Conservation (phyloP, 2,329 filamentous ascomycete species). For the Bimuria novae-zelandiae region DNA sequence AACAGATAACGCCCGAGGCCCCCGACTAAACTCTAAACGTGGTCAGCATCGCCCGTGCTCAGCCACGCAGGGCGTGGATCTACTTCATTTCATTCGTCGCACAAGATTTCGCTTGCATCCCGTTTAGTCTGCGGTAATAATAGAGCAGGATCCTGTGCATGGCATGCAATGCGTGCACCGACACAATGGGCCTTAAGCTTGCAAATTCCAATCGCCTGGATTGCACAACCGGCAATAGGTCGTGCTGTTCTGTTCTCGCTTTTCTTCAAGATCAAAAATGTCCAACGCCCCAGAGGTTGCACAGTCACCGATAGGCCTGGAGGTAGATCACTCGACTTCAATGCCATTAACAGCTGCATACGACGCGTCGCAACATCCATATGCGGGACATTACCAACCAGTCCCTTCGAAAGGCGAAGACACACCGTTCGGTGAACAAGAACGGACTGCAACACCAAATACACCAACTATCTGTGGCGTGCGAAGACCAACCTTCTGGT, state of each 20-base stretch:
- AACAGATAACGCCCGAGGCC: background rate
- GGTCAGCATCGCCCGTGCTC: background rate
- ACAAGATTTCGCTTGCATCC: background rate
- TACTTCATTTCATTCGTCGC: background rate
- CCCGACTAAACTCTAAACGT: background rate
- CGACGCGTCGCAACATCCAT: background rate
- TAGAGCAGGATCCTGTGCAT: background rate
- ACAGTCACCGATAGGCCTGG: background rate
- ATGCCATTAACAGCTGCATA: background rate
- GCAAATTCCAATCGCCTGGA: background rate
- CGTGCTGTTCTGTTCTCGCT: background rate
- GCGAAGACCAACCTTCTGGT: constrained; percentile 6
- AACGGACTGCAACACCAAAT: background rate
- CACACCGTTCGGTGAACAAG: background rate
- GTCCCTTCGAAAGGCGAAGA: background rate
- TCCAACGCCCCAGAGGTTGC: constrained; percentile 1
- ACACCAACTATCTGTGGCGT: background rate
- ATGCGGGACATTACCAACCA: background rate
- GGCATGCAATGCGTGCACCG: background rate
- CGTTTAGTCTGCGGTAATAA: background rate
- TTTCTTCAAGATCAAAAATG: background rate
- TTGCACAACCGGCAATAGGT: background rate
- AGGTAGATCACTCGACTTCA: background rate
- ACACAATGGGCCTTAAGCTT: background rate
- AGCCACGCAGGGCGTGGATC: constrained; percentile 1